Evolutionary conservation across 306 rosid genomes (phyloP), one percentile per base, ranked within the genome.

Genomic region (Gillenia trifoliata): DNA sequence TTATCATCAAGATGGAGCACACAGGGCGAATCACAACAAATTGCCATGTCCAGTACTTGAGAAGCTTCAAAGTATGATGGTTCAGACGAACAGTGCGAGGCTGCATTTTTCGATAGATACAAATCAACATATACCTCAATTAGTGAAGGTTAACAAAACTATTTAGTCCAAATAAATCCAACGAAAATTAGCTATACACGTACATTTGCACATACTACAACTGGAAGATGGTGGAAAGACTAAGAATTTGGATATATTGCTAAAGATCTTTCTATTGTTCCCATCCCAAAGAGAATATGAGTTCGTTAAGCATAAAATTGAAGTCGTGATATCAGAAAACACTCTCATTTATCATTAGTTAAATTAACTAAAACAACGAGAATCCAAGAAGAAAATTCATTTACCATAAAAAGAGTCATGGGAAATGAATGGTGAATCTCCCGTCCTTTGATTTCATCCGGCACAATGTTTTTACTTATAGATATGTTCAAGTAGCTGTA

Each of bases 1-100:
- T n/a, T 47, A 81, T 76, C 81, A 81, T 76, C 81, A 76, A 57
- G 69, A 81, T 81, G 65, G 84, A 76, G 67, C 84, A 81, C 34
- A 81, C 73, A 10, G 84, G 81, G 38, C 84, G 84, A 65, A 81
- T 71, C n/a, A 76, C 84, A 54, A 81, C 84, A 72, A 81, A 81
- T 34, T 81, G 81, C 80, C 80, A 81, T 5, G 84, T 81, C 84
- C 84, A 81, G 60, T 55, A 41, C 57, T 81, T 81, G 78, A 81
- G 84, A 75, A 81, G 79, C 81, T 76, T 81, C 70, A 81, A 50
- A 5, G 84, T 66, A 15, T 81, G 31, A 66, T 76, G 84, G 62
- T 81, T 81, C 71, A 81, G 72, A 34, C 26, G 75, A 75, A 70
- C 84, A 66, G 71, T 43, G 31, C 12, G 75, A 71, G 81, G 84